Evolutionary conservation across 164 flowering plant genomes (phyloP).

Genomic region (Chimonanthus salicifolius): DNA sequence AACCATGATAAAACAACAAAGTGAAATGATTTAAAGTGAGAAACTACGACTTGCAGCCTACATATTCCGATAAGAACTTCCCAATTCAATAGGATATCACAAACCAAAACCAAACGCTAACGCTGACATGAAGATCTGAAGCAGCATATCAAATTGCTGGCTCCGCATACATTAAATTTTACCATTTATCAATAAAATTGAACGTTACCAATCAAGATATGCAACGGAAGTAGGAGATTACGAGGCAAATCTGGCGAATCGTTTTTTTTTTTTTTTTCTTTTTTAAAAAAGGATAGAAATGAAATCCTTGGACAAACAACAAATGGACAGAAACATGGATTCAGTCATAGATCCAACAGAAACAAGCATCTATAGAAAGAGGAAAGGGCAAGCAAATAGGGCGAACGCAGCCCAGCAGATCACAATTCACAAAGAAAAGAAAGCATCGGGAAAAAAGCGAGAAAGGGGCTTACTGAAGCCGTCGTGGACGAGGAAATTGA

Average conservation of each 20-base stretch:
- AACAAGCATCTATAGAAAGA: neutral
- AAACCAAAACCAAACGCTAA: neutral
- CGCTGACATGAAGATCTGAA: neutral
- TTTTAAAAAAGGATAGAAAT: neutral
- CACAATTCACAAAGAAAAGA: neutral
- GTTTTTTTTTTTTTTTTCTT: too few relatives aligned
- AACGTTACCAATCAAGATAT: neutral
- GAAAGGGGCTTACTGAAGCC: constrained; percentile 19
- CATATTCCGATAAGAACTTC: neutral
- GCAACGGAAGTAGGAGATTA: neutral
- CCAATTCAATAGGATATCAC: neutral
- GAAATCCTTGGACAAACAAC: neutral
- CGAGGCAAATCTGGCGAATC: neutral
- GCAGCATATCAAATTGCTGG: neutral
- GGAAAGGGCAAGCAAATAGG: neutral
- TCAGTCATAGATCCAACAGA: neutral
- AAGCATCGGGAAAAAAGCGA: neutral
- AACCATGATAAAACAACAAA: neutral
- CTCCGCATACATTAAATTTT: neutral
- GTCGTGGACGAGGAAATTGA: constrained; percentile 28
- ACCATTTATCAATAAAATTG: neutral
- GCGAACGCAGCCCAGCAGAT: neutral
- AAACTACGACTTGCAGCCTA: neutral
- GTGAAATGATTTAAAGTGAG: neutral
- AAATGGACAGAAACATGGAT: neutral